phyloP scores from a whole-genome alignment of 179 eudicot species.

The Nepenthes alata region DNA sequence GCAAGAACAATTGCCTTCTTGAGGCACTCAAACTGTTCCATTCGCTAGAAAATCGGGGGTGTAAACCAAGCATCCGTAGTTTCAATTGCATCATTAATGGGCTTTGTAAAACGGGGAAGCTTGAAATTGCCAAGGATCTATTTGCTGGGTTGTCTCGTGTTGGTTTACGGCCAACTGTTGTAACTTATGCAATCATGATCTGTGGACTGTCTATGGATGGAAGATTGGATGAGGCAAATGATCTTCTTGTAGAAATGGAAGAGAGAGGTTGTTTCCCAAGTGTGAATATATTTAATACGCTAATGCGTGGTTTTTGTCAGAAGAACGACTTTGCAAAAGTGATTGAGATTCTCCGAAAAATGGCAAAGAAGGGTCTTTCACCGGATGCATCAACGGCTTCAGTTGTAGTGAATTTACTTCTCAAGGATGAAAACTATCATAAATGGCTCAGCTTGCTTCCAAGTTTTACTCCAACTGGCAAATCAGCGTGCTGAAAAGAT shows the following conservation, averaged over 20 bases:
- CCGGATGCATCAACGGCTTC: slow-evolving; percentile 30
- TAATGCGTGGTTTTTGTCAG: slow-evolving; percentile 23
- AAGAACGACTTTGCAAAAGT: slow-evolving; percentile 21
- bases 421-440: slow-evolving; percentile 20
- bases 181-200: slow-evolving; percentile 32
- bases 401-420: slow-evolving; percentile 24
- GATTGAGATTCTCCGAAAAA: slow-evolving; percentile 34
- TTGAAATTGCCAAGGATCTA: slow-evolving; percentile 26
- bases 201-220: slow-evolving; percentile 29
- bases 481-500: background rate
- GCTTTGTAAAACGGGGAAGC: slow-evolving; percentile 31
- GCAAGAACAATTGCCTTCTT: slow-evolving; percentile 26
- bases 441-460: slow-evolving; percentile 29
- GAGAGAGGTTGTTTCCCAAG: slow-evolving; percentile 34
- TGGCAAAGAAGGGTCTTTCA: slow-evolving; percentile 24
- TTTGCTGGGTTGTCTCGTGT: slow-evolving; percentile 16
- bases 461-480: slow-evolving; percentile 13
- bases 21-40: slow-evolving; percentile 31
- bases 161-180: slow-evolving; percentile 25
- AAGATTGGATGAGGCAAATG: slow-evolving; percentile 22
- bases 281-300: slow-evolving; percentile 26
- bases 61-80: slow-evolving; percentile 4
- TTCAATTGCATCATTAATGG: slow-evolving; percentile 32
- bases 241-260: slow-evolving; percentile 32
- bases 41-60: slow-evolving; percentile 13